These are phyloP conservation scores for Salix exigua DNA, from an alignment of 345 rosid species.

Conservation along the genomic window DNA sequence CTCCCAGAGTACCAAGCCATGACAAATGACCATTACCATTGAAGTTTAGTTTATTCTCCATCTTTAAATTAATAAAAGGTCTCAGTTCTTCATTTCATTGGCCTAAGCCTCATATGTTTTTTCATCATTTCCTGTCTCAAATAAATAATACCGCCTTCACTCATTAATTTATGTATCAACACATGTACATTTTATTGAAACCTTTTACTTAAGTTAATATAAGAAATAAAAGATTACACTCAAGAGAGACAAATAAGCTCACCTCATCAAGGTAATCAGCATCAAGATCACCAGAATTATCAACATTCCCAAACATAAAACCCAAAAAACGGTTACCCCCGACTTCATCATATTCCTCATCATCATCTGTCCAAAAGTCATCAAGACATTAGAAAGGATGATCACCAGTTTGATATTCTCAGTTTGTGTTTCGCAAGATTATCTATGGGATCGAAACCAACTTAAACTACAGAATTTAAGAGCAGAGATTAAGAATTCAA, in stretches of 20 bases:
- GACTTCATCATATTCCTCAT: constrained; percentile 74
- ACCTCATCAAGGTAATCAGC: constrained; percentile 99
- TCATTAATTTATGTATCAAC: background rate
- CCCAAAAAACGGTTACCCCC: constrained; percentile 75
- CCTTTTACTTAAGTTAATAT: background rate
- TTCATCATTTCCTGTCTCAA: background rate
- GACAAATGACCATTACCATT: background rate
- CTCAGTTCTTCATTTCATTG: background rate
- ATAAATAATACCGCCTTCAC: background rate
- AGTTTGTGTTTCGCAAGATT: background rate
- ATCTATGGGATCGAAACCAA: background rate
- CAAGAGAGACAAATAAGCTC: constrained; percentile 8
- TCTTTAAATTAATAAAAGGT: background rate
- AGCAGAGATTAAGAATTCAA: background rate
- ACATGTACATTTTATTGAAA: background rate
- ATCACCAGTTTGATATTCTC: background rate
- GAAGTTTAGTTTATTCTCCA: background rate
- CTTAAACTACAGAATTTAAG: background rate
- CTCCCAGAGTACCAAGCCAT: background rate
- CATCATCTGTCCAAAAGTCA: constrained; percentile 49
- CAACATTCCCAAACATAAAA: constrained; percentile 95
- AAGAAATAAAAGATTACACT: background rate
- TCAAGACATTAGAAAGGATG: constrained; percentile 3
- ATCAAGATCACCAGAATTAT: constrained; percentile 91
- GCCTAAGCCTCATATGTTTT: background rate